phyloP scores from a whole-genome alignment of 441 rosid genomes.

The Corymbia calophylla region DNA sequence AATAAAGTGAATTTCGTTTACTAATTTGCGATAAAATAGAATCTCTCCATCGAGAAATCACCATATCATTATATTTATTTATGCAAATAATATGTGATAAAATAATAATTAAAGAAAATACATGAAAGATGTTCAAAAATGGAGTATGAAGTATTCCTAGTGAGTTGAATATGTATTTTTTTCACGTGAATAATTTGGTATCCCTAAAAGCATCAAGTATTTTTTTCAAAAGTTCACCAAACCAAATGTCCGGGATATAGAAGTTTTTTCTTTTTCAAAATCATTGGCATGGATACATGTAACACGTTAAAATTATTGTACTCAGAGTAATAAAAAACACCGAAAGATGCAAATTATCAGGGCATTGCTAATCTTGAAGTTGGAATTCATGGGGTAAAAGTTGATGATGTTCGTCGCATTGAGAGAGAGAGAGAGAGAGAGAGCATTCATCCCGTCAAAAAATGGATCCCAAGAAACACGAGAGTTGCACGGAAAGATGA shows the following conservation, averaged over 20 bases:
- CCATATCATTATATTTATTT: background rate
- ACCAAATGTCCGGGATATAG: fast-evolving
- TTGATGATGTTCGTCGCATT: background rate
- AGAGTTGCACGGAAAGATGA: background rate
- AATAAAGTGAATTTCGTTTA: background rate
- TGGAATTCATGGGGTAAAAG: fast-evolving
- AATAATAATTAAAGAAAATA: background rate
- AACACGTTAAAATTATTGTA: too few relatives aligned
- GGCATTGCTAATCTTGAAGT: background rate
- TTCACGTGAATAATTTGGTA: background rate
- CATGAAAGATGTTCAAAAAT: background rate
- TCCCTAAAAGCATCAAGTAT: fast-evolving
- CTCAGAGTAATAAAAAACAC: too few relatives aligned
- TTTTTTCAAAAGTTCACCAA: fast-evolving
- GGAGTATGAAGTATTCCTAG: background rate
- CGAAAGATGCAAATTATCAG: background rate
- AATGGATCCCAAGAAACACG: too few relatives aligned
- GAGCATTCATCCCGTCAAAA: background rate
- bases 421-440: background rate
- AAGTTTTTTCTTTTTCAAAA: too few relatives aligned
- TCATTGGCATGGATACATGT: fast-evolving
- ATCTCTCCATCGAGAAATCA: background rate
- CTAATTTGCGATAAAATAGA: too few relatives aligned
- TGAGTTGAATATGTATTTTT: background rate
- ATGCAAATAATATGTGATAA: fast-evolving